Percentiles rank a stretch among this genome's conserved stretches.
Evolutionary conservation across 2,329 filamentous ascomycete species (phyloP).

Genomic region (Fusarium sp.): DNA sequence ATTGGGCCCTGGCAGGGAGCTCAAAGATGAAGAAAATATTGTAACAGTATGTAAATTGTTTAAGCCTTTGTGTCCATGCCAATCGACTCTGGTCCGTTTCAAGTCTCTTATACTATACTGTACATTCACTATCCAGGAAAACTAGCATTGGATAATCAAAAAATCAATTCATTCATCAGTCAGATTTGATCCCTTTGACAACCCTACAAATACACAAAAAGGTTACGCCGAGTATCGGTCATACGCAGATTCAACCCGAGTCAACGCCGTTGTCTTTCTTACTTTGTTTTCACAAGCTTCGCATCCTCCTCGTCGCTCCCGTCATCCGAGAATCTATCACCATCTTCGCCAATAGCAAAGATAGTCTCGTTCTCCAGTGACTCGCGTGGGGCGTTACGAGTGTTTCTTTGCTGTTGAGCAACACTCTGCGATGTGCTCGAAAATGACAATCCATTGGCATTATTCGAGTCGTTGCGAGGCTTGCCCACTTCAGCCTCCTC

Average conservation of each 20-base stretch:
- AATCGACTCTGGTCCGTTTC: constrained; percentile 20
- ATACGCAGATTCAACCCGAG: constrained; percentile 13
- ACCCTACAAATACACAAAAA: constrained; percentile 44
- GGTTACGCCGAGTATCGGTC: constrained; percentile 8
- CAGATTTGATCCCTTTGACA: constrained; percentile 24
- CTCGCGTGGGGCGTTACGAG: constrained; percentile 61
- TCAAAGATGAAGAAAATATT: neutral
- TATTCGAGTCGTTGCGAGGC: constrained; percentile 42
- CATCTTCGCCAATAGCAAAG: constrained; percentile 90
- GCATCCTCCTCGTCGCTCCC: constrained; percentile 68
- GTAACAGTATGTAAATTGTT: constrained; percentile 34
- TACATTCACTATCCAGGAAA: constrained; percentile 10
- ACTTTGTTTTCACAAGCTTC: constrained; percentile 65
- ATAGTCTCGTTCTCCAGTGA: constrained; percentile 90
- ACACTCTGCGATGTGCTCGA: constrained; percentile 44
- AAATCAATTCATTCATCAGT: constrained; percentile 41
- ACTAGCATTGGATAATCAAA: constrained; percentile 12
- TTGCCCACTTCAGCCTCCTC: constrained; percentile 67
- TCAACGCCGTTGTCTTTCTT: constrained; percentile 38
- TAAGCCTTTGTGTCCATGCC: constrained; percentile 21
- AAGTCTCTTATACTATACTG: constrained; percentile 14
- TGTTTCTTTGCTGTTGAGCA: constrained; percentile 42
- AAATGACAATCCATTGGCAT: constrained; percentile 46
- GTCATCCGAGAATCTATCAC: constrained; percentile 85
- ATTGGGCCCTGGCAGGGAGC: neutral